These are phyloP conservation scores for Calendula officinalis DNA, from an alignment of 129 eudicot genomes.

Conservation along the genomic window DNA sequence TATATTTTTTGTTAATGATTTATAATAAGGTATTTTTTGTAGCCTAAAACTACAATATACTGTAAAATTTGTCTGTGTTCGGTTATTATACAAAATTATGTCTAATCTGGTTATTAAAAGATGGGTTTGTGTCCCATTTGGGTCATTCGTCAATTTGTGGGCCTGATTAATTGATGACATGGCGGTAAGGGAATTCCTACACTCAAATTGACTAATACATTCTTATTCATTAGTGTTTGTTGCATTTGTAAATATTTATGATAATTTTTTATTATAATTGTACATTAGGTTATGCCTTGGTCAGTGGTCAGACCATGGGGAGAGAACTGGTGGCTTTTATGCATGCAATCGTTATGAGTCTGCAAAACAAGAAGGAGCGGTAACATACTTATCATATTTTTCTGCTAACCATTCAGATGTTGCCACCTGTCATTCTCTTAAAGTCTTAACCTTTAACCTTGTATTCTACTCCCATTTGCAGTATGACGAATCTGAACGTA, in stretches of 20 bases:
- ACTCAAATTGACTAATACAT: too few relatives aligned
- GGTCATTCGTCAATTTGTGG: too few relatives aligned
- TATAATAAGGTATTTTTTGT: too few relatives aligned
- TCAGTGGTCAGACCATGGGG: constrained; percentile 98
- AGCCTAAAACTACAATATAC: too few relatives aligned
- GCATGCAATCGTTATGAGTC: constrained; percentile 88
- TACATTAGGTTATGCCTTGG: constrained; percentile 86
- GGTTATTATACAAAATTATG: too few relatives aligned
- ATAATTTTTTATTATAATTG: neutral
- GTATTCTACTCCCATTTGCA: neutral
- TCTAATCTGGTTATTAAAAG: too few relatives aligned
- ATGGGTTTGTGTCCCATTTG: too few relatives aligned
- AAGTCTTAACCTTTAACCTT: constrained; percentile 4
- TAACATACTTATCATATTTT: constrained; percentile 30
- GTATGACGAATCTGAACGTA: constrained; percentile 19
- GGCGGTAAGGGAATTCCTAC: too few relatives aligned
- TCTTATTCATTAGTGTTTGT: neutral
- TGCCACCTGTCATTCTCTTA: neutral
- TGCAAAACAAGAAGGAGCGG: constrained; percentile 87
- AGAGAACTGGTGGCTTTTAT: constrained; percentile 99
- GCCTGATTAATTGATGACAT: too few relatives aligned
- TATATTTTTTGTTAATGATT: too few relatives aligned
- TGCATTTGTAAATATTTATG: neutral
- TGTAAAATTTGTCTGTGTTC: too few relatives aligned
- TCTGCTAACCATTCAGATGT: neutral